These are phyloP conservation scores for Glebionis coronaria DNA, from an alignment of 129 eudicot species.

Conservation along the genomic window DNA sequence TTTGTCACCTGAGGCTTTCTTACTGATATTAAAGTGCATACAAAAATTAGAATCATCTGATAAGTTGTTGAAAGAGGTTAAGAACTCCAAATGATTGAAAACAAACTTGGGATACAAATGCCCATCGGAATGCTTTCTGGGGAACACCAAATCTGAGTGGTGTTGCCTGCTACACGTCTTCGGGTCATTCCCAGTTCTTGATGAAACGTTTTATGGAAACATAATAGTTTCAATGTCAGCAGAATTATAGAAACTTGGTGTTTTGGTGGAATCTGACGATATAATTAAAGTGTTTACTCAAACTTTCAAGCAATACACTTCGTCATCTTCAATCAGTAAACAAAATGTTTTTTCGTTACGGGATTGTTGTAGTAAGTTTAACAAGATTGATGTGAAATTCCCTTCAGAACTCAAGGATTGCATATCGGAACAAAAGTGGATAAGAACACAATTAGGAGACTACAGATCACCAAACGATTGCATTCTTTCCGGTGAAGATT, in stretches of 20 bases:
- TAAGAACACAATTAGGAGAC: not conserved
- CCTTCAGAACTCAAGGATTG: not conserved
- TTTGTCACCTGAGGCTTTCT: not conserved
- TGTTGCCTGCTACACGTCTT: not conserved
- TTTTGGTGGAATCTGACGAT: slow-evolving; percentile 7
- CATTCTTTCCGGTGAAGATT: not conserved
- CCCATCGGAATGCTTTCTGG: not conserved
- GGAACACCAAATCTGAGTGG: not conserved
- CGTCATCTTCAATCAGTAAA: not conserved
- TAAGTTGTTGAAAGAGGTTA: not conserved
- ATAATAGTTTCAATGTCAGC: not conserved
- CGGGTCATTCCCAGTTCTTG: slow-evolving; percentile 5
- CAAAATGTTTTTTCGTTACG: not conserved
- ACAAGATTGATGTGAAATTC: not conserved
- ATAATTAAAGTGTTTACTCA: not conserved
- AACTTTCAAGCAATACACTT: not conserved
- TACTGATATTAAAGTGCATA: not conserved
- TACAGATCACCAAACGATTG: slow-evolving; percentile 4
- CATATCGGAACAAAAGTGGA: not conserved
- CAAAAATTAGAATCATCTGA: not conserved
- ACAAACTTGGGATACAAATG: not conserved
- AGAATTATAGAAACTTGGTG: slow-evolving; percentile 1
- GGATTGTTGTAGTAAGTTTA: not conserved
- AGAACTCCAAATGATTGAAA: not conserved
- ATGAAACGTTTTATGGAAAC: not conserved